Conservation (phyloP, 305 asterid species). For the Solanum hybrid region DNA sequence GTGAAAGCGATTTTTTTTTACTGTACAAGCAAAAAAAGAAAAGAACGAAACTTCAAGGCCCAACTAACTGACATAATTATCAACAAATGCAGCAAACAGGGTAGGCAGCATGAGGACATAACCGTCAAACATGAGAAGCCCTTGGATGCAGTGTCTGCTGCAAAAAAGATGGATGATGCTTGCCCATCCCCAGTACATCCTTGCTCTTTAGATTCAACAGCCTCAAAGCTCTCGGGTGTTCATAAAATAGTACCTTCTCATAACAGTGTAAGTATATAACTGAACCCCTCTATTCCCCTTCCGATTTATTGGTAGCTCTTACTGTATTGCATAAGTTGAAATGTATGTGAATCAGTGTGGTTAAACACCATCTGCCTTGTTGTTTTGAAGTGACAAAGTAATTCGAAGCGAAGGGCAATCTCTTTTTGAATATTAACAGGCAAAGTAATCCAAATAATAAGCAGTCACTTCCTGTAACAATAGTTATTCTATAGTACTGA, state of each 20-base stretch:
- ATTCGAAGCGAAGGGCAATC: neutral
- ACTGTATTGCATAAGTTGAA: neutral
- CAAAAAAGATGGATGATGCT: slow-evolving; percentile 12
- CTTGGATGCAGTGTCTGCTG: slow-evolving; percentile 24
- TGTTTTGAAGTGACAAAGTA: neutral
- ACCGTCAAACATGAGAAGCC: slow-evolving; percentile 28
- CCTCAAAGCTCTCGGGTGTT: slow-evolving; percentile 24
- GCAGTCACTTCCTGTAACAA: neutral
- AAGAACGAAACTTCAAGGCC: neutral
- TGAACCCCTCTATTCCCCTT: neutral
- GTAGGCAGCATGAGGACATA: slow-evolving; percentile 21
- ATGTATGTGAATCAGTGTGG: neutral
- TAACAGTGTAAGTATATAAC: slow-evolving; percentile 39
- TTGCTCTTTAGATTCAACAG: slow-evolving; percentile 18
- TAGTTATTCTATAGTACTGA: neutral
- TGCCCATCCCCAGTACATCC: slow-evolving; percentile 6
- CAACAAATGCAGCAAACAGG: slow-evolving; percentile 33
- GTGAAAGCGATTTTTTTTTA: neutral
- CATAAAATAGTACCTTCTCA: slow-evolving; percentile 50
- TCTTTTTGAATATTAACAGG: neutral
- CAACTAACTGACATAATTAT: neutral
- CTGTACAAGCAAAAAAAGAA: neutral
- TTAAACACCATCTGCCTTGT: neutral
- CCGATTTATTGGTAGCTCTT: neutral
- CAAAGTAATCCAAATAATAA: neutral